Base-by-base conservation (phyloP, 1,139 yeast species). In the Ogataea hybrid region DNA sequence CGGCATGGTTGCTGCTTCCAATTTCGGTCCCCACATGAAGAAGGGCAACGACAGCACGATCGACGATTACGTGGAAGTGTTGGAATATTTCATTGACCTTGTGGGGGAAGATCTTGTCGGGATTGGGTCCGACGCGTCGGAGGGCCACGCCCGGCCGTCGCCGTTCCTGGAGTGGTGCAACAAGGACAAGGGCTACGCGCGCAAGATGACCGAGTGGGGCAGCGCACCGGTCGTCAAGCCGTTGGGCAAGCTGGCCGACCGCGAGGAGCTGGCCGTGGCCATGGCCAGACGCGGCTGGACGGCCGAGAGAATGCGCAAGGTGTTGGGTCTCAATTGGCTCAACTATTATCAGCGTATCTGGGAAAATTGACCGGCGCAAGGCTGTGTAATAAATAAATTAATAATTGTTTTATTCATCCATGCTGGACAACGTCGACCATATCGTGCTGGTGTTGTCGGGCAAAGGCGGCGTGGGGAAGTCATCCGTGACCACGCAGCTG, bases 381-480 rank as follows among this genome's bases (percentile, higher is more conserved):
- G 27, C 27, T 23, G 27, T 23, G 27, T 23, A 23, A 10, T 30
- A 12, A 23, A 10, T 30, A 12, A 30, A 8, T 25, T 12, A 31
- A 25, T 17, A 36, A 27, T 29, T 16, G 10, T 16, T 16, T 29
- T 11, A 5, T 35, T 62, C 68, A 5, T 85, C 85, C 2, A 65
- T 90, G 4, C 65, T 87, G 25, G 62, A 63, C 22, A 69, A 75
- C 41, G 84, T 90, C 32, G 81, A 81, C 56, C 96, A 92, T 60
- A 83, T 90, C 38, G 65, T 89, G 3, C 71, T 92, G 35, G 84
- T 92, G 2, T 72, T 92, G 1, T 86, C 96, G 0, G 97, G 96
- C 4, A 89, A 89, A 62, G 97, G 97, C n/a, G 98, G 95, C 59
- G 98, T 92, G 1, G 99, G 99, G 1, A 92, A 92, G 61, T 87